Evolutionary conservation across 177 flowering plant species (phyloP).

Genomic region (Vitis hybrid): DNA sequence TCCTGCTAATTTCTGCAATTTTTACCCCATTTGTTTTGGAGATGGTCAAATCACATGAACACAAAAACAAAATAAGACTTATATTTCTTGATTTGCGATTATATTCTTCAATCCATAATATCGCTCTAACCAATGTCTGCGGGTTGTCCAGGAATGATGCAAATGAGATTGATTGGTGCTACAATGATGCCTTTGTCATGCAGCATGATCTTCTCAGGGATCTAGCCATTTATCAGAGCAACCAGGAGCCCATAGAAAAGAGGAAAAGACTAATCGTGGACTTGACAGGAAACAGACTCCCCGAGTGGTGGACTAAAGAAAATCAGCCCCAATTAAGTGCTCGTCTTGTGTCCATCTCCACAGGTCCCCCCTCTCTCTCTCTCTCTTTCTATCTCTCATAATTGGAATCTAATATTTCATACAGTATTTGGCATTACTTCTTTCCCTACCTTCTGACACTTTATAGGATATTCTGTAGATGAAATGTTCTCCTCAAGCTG

Average conservation of each 20-base stretch:
- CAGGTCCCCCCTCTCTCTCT: constrained; percentile 31
- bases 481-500: no score
- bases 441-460: no score
- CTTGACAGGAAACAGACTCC: constrained; percentile 29
- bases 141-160: constrained; percentile 35
- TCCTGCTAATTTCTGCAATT: no score
- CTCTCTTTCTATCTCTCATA: neutral
- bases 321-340: constrained; percentile 17
- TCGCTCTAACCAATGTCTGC: neutral
- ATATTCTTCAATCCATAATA: neutral
- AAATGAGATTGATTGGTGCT: constrained; percentile 30
- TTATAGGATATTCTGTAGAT: no score
- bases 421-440: no score
- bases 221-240: constrained; percentile 34
- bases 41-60: no score
- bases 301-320: constrained; percentile 26
- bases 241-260: constrained; percentile 15
- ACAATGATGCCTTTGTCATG: constrained; percentile 31
- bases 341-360: constrained; percentile 41
- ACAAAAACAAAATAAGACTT: neutral
- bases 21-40: no score
- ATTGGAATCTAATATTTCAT: no score
- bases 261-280: constrained; percentile 39
- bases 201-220: constrained; percentile 61
- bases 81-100: neutral